phyloP scores from a whole-genome alignment of 2,329 filamentous ascomycete species.

The Massarina eburnea region DNA sequence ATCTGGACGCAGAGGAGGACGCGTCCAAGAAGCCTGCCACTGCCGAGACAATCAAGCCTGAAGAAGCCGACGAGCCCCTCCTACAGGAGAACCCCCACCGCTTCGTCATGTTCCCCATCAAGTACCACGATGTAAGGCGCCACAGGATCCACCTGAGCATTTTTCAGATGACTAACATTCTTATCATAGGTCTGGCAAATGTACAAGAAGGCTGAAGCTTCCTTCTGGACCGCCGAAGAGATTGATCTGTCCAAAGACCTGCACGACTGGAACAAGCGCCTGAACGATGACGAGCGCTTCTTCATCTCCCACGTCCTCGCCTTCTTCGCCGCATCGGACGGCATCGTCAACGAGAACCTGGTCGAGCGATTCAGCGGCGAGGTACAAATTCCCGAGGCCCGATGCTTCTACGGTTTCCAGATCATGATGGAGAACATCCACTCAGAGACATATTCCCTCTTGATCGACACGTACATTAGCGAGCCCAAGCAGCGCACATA shows the following conservation, averaged over 20 bases:
- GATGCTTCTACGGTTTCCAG: conserved; percentile 99
- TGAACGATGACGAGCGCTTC: conserved; percentile 96
- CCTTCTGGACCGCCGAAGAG: conserved; percentile 99
- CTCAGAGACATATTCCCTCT: conserved; percentile 97
- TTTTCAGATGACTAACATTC: conserved; percentile 30
- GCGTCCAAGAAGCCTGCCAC: conserved; percentile 55
- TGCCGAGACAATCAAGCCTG: conserved; percentile 57
- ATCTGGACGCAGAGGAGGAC: conserved; percentile 38
- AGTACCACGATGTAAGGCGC: conserved; percentile 92
- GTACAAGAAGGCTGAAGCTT: conserved; percentile 99
- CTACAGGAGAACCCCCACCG: conserved; percentile 93
- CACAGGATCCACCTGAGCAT: conserved; percentile 4
- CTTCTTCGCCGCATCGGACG: conserved; percentile 98
- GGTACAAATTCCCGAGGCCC: conserved; percentile 95
- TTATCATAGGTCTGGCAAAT: conserved; percentile 90
- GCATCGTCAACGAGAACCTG: conserved; percentile 99
- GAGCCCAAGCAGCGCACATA: conserved; percentile 91
- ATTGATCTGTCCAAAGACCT: conserved; percentile 99
- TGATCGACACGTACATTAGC: conserved; percentile 99
- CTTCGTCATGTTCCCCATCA: conserved; percentile 98
- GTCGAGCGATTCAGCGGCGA: conserved; percentile 96
- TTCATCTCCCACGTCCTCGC: conserved; percentile 98
- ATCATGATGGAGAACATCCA: conserved; percentile 99
- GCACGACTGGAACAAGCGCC: conserved; percentile 97
- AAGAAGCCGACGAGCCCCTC: conserved; percentile 84